A percentile compares a stretch with the other conserved stretches of the same genome.
Evolutionary conservation across 2,329 filamentous ascomycete species (phyloP).

Genomic region (Clonostachys sp.): DNA sequence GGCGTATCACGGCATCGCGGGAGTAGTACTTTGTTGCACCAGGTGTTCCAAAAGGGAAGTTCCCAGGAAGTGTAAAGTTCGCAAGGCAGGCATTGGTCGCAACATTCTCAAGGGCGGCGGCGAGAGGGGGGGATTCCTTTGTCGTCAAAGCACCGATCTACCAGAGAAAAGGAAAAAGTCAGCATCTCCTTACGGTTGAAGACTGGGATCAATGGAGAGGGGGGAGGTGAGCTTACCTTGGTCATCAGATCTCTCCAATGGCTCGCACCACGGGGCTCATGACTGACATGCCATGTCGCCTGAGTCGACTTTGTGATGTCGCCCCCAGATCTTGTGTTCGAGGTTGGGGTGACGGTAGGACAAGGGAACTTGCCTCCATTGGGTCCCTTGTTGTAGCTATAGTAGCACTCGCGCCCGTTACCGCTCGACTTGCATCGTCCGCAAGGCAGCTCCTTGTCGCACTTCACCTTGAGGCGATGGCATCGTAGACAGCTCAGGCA

Average conservation of each 20-base stretch:
- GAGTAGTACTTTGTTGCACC: constrained; percentile 23
- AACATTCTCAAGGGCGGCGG: constrained; percentile 19
- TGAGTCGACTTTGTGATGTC: constrained; percentile 18
- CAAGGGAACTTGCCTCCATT: constrained; percentile 26
- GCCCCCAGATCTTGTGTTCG: constrained; percentile 1
- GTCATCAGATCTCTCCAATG: constrained; percentile 29
- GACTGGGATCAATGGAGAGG: background rate
- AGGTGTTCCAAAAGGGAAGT: constrained; percentile 30
- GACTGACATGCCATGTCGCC: constrained; percentile 24
- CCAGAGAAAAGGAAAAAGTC: background rate
- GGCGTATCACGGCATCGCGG: constrained; percentile 19
- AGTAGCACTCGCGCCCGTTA: constrained; percentile 26
- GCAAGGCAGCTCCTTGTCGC: constrained; percentile 28
- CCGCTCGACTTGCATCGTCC: constrained; percentile 24
- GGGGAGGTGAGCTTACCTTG: constrained; percentile 16
- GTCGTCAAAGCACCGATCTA: constrained; percentile 19
- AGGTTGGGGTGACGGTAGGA: constrained; percentile 13
- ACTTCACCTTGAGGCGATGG: constrained; percentile 29
- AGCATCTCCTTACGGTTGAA: background rate
- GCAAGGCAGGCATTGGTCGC: constrained; percentile 26
- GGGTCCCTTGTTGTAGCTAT: constrained; percentile 27
- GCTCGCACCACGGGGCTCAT: constrained; percentile 25
- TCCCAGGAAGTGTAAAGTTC: constrained; percentile 25
- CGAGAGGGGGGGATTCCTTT: constrained; percentile 15
- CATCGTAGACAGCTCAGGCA: constrained; percentile 27